Conservation (phyloP, 352 stramenopile genomes). For the Peronospora farinosa region DNA sequence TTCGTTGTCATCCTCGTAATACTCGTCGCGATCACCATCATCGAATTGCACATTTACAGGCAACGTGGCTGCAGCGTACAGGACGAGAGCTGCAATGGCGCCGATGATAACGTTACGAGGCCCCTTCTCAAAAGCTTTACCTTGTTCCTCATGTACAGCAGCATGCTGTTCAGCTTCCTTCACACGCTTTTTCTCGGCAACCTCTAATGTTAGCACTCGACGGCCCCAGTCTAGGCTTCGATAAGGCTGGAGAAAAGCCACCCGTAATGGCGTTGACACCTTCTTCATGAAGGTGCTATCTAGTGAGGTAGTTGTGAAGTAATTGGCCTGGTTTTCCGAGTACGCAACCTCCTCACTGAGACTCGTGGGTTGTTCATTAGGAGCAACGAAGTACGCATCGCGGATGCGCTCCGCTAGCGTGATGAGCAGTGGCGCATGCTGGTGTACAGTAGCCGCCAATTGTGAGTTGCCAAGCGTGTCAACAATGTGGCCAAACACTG, state of each 20-base stretch:
- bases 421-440: constrained; percentile 71
- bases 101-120: constrained; percentile 78
- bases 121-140: constrained; percentile 61
- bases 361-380: constrained; percentile 30
- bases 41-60: constrained; percentile 51
- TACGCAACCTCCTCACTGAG: constrained; percentile 40
- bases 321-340: constrained; percentile 73
- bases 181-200: constrained; percentile 46
- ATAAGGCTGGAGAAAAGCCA: constrained; percentile 74
- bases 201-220: constrained; percentile 51
- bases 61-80: constrained; percentile 68
- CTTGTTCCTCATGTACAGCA: constrained; percentile 16
- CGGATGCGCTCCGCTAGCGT: constrained; percentile 65
- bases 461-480: constrained; percentile 72
- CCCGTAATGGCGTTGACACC: constrained; percentile 43
- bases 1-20: constrained; percentile 41
- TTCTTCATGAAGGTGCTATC: constrained; percentile 66
- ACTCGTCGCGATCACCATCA: constrained; percentile 36
- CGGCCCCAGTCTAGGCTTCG: constrained; percentile 79
- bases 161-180: constrained; percentile 19
- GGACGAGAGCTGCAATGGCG: constrained; percentile 51
- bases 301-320: constrained; percentile 38
- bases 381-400: constrained; percentile 59
- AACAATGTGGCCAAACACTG: constrained; percentile 78
- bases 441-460: constrained; percentile 57